Percentiles rank a stretch among this genome's conserved stretches.
Evolutionary conservation across 306 rosid genomes (phyloP).

Genomic region (Lathyrus tuberosus): DNA sequence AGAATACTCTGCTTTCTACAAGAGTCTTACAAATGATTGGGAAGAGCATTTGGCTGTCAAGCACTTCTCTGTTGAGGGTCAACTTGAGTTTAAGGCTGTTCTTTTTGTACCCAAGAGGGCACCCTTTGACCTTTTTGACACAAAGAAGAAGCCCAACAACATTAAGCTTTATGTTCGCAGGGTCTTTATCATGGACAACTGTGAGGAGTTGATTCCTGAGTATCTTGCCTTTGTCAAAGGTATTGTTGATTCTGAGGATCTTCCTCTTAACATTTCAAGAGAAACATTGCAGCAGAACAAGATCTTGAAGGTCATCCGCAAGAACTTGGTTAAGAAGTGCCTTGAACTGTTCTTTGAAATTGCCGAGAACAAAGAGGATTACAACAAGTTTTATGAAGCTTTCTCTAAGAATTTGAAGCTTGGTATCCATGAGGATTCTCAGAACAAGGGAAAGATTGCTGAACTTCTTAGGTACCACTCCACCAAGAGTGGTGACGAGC

Average conservation of each 20-base stretch:
- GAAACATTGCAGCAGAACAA: constrained; percentile 85
- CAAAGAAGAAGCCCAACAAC: constrained; percentile 88
- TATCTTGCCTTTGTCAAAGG: constrained; percentile 83
- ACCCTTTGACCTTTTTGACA: constrained; percentile 85
- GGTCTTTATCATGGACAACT: constrained; percentile 90
- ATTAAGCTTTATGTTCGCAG: constrained; percentile 86
- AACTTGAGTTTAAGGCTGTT: constrained; percentile 84
- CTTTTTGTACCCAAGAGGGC: constrained; percentile 90
- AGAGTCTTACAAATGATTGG: constrained; percentile 88
- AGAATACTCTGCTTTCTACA: constrained; percentile 82
- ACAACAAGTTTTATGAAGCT: constrained; percentile 80
- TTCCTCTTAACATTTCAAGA: constrained; percentile 81
- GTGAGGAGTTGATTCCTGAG: constrained; percentile 88
- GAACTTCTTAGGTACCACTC: constrained; percentile 80
- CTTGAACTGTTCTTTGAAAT: constrained; percentile 77
- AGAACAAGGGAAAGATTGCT: constrained; percentile 75
- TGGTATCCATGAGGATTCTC: constrained; percentile 82
- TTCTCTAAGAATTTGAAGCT: constrained; percentile 88
- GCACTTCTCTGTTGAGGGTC: constrained; percentile 94
- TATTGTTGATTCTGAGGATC: constrained; percentile 89
- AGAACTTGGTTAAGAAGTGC: constrained; percentile 86
- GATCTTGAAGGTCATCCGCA: constrained; percentile 82
- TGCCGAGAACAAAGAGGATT: constrained; percentile 92
- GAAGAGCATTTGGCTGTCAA: constrained; percentile 83
- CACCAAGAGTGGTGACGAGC: constrained; percentile 85